Percentiles rank a stretch among this genome's conserved stretches.
phyloP scores from a whole-genome alignment of 164 flowering plant species.

The Echeveria elegans region DNA sequence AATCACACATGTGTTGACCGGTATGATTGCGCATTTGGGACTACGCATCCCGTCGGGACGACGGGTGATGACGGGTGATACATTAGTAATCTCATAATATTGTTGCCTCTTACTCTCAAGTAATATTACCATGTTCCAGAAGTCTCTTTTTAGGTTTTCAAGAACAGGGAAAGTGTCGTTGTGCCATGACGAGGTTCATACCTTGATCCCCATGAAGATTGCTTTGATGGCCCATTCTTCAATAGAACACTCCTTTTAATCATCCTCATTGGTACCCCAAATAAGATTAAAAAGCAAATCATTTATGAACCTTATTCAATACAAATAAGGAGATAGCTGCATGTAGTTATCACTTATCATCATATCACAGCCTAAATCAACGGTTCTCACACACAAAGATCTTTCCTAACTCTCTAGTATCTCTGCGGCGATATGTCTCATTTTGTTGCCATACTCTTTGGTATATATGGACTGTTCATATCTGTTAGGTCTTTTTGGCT shows the following conservation, averaged over 20 bases:
- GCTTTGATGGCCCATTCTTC: not conserved
- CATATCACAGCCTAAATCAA: too few species aligned
- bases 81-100: too few species aligned
- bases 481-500: too few species aligned
- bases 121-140: too few species aligned
- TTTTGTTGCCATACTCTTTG: not conserved
- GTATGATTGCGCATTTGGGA: too few species aligned
- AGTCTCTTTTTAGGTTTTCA: not conserved
- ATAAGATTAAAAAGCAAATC: not conserved
- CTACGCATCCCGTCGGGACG: too few species aligned
- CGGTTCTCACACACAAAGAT: too few species aligned
- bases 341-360: not conserved
- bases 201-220: slow-evolving; percentile 3
- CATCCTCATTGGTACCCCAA: not conserved
- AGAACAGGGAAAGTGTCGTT: not conserved
- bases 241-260: not conserved
- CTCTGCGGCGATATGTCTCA: not conserved
- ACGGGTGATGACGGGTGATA: too few species aligned
- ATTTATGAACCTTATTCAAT: not conserved
- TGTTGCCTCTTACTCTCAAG: too few species aligned
- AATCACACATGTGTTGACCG: too few species aligned
- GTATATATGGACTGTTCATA: too few species aligned
- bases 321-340: not conserved
- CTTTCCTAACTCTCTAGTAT: too few species aligned
- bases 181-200: not conserved